Evolutionary conservation across 1,139 yeast genomes (phyloP).

Genomic region (Zygosaccharomyces sapae): DNA sequence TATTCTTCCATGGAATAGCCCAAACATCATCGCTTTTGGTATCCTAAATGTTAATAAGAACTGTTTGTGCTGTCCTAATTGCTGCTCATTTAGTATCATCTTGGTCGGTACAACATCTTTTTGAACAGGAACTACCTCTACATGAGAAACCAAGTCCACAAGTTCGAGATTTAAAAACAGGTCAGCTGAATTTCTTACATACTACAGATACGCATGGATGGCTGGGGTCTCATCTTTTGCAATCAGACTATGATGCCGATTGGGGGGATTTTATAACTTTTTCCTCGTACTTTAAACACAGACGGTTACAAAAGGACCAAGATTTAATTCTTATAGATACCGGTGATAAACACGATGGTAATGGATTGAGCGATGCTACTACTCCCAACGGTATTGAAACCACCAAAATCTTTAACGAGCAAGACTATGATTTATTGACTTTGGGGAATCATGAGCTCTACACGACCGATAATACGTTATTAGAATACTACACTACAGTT

Average conservation of each 20-base stretch:
- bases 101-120: slow-evolving; percentile 10
- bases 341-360: slow-evolving; percentile 95
- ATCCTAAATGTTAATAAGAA: neutral
- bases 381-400: slow-evolving; percentile 63
- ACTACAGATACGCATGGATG: slow-evolving; percentile 97
- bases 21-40: no score
- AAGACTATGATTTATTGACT: slow-evolving; percentile 74
- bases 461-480: slow-evolving; percentile 57
- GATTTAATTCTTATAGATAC: slow-evolving; percentile 78
- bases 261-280: slow-evolving; percentile 93
- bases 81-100: neutral
- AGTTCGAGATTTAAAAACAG: slow-evolving; percentile 52
- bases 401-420: slow-evolving; percentile 57
- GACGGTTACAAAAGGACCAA: slow-evolving; percentile 43
- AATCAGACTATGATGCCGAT: slow-evolving; percentile 69
- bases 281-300: slow-evolving; percentile 44
- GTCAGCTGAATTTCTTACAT: slow-evolving; percentile 75
- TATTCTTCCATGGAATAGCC: no score
- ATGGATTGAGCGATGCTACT: slow-evolving; percentile 77
- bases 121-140: slow-evolving; percentile 2
- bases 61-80: neutral
- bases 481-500: slow-evolving; percentile 61
- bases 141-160: slow-evolving; percentile 12
- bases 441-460: slow-evolving; percentile 93
- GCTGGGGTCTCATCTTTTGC: slow-evolving; percentile 83